phyloP scores from a whole-genome alignment of 2,329 filamentous ascomycete species.

The Esteya vermicola region DNA sequence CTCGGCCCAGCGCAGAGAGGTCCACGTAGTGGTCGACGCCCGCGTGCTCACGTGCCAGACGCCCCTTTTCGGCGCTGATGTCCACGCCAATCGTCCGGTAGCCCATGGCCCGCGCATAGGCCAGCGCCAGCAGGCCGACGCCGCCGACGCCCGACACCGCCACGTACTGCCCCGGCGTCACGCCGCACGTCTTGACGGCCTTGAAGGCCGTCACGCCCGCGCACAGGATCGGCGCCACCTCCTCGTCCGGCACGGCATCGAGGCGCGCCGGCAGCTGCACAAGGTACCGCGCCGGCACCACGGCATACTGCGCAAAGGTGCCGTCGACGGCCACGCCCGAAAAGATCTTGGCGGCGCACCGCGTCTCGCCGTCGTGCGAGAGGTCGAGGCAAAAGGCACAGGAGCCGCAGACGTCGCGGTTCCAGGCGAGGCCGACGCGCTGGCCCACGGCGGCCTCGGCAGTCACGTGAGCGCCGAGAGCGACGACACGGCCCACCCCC shows the following conservation, averaged over 20 bases:
- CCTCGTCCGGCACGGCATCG: constrained; percentile 18
- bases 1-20: constrained; percentile 9
- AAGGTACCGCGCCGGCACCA: constrained; percentile 21
- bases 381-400: constrained; percentile 17
- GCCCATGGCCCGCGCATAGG: constrained; percentile 27
- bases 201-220: constrained; percentile 29
- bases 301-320: constrained; percentile 24
- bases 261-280: constrained; percentile 16
- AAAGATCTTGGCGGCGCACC: constrained; percentile 19
- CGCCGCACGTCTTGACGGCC: constrained; percentile 19
- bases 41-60: constrained; percentile 10
- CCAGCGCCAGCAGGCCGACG: constrained; percentile 22
- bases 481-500: constrained; percentile 25
- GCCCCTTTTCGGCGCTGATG: constrained; percentile 16
- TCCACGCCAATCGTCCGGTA: constrained; percentile 25
- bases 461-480: constrained; percentile 19
- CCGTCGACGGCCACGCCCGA: constrained; percentile 21
- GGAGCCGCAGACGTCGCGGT: constrained; percentile 20
- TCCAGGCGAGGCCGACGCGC: constrained; percentile 25
- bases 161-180: constrained; percentile 20
- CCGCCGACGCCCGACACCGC: constrained; percentile 24
- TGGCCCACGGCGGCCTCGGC: constrained; percentile 17
- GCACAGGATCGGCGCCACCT: constrained; percentile 25
- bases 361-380: constrained; percentile 19
- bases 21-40: constrained; percentile 25